phyloP scores from a whole-genome alignment of 371 early-diverging fungal species.

The Umbelopsis sp. region DNA sequence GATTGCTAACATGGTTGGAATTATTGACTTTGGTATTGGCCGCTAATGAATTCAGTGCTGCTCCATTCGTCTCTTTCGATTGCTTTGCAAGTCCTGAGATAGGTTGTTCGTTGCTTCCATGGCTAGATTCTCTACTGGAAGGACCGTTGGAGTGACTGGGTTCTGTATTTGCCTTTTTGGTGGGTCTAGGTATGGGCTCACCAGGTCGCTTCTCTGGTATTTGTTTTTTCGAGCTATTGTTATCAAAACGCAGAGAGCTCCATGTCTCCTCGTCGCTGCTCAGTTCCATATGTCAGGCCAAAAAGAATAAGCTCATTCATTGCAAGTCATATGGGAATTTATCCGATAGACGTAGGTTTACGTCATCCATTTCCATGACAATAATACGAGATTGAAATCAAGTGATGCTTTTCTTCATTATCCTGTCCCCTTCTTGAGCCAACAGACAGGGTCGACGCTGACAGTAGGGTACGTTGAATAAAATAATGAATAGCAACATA shows the following conservation, averaged over 20 bases:
- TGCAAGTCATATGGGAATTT: no score
- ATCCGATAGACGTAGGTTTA: no score
- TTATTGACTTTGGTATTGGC: neutral
- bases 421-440: no score
- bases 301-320: neutral
- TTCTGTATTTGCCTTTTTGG: conserved; percentile 9
- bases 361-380: no score
- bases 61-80: neutral
- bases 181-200: neutral
- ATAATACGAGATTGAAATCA: no score
- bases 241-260: conserved; percentile 8
- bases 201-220: conserved; percentile 10
- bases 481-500: no score
- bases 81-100: neutral
- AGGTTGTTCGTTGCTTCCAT: neutral
- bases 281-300: conserved; percentile 9
- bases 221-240: neutral
- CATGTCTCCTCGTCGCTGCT: conserved; percentile 18
- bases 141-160: neutral
- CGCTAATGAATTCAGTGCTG: neutral
- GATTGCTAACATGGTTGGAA: neutral
- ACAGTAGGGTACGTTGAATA: no score
- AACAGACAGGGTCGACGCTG: no score
- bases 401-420: no score
- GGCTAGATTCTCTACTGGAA: neutral